These are phyloP conservation scores for Chytriomyces sp. DNA, from an alignment of 192 early-diverging fungal species.

Conservation along the genomic window DNA sequence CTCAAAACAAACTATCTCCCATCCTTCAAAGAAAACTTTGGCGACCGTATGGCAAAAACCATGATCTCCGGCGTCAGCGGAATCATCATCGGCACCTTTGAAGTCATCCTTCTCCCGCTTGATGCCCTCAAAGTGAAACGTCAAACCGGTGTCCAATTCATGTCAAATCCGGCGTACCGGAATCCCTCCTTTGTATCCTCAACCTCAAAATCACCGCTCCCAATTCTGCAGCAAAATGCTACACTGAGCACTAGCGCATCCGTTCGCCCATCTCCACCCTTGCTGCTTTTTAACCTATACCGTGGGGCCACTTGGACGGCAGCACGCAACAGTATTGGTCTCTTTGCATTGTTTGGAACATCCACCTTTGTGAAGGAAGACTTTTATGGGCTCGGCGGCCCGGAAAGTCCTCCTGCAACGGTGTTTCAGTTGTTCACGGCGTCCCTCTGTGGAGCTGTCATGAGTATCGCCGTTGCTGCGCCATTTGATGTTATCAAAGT, in stretches of 20 bases:
- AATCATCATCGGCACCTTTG: conserved; percentile 87
- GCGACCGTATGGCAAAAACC: conserved; percentile 84
- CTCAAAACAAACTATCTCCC: conserved; percentile 72
- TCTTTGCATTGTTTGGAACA: conserved; percentile 91
- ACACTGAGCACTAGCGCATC: background rate
- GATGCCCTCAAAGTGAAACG: conserved; percentile 93
- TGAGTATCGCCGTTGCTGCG: conserved; percentile 85
- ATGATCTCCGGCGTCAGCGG: conserved; percentile 34
- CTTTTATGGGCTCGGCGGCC: conserved; percentile 77
- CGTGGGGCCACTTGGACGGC: conserved; percentile 88
- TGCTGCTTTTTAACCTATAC: conserved; percentile 31
- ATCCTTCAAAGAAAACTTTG: conserved; percentile 72
- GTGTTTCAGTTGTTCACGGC: conserved; percentile 89
- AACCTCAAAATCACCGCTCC: background rate
- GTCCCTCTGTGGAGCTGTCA: conserved; percentile 84
- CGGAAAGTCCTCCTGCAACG: conserved; percentile 70
- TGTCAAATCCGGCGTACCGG: conserved; percentile 7
- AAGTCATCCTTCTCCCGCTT: conserved; percentile 87
- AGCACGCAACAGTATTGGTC: conserved; percentile 87
- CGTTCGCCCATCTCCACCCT: background rate
- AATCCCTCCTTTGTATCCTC: conserved; percentile 11
- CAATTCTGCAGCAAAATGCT: conserved; percentile 12
- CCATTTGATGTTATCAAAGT: conserved; percentile 97
- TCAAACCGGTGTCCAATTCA: conserved; percentile 75
- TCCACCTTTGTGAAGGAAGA: conserved; percentile 89